Evolutionary conservation across 208 protist genomes (phyloP), one percentile per base, ranked within the genome.

Genomic region (Chromosphaera perkinsii): DNA sequence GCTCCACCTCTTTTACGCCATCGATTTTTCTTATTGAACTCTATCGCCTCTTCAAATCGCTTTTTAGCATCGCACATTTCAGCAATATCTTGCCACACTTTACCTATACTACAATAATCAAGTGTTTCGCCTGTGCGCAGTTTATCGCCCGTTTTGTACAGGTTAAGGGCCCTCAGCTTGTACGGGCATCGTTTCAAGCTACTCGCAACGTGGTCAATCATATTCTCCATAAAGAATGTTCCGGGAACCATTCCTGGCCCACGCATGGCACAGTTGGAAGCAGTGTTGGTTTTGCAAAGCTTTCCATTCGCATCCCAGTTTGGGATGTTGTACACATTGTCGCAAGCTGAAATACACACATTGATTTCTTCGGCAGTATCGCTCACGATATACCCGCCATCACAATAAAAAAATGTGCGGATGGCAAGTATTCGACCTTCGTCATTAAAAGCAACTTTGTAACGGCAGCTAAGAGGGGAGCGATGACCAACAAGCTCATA

Each of bases 1-100:
- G 69, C 79, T 58, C 86, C 62, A 37, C 90, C 91, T 24, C 83
- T 69, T 80, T 95, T 95, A 12, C 68, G 58, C 51, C 63, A 93
- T 20, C 64, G 43, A 67, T 92, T 70, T 35, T 75, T 37, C 14
- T 9, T 10, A 74, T 93, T 93, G 79, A 89, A 93, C 27, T 65
- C 29, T 20, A 71, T 56, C 12, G 81, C 27, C n/a, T 27, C 56
- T 63, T 66, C 1, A 22, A 40, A 22, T 55, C 54, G 51, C 40
- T 80, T n/a, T 35, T 61, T 27, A 54, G 47, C 77, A 0, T 82
- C 3, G 1, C 59, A 32, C 4, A 22, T 48, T 12, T 51, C 14
- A 22, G 55, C 2, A 0, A 55, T 22, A 48, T 79, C 22, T 31
- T 60, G n/a, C 84, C 81, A 88, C 27, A 81, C 1, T 14, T 37